Conservation (phyloP, 345 rosid species). For the Raphanus sativus region DNA sequence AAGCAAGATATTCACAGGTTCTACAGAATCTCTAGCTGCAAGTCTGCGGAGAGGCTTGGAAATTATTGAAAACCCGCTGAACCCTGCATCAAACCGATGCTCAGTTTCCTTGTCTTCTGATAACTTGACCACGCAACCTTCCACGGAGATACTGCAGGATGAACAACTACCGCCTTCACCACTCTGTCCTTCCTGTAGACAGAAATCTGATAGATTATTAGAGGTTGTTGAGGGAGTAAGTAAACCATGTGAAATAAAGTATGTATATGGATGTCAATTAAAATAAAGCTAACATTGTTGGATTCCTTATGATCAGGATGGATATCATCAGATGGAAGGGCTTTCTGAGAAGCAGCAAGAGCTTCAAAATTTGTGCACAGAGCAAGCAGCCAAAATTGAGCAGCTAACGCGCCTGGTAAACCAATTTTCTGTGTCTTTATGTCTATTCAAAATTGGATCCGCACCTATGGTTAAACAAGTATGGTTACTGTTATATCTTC, state of each 20-base stretch:
- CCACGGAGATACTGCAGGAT: conserved; percentile 48
- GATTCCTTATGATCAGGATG: conserved; percentile 46
- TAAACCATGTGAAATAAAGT: conserved; percentile 33
- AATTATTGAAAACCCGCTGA: conserved; percentile 68
- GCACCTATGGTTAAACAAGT: conserved; percentile 15
- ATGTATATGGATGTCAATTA: neutral
- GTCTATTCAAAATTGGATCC: conserved; percentile 9
- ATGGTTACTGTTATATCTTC: conserved; percentile 25
- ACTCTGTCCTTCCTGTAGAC: conserved; percentile 71
- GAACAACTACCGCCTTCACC: conserved; percentile 36
- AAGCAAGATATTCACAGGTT: conserved; percentile 66
- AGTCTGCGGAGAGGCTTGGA: conserved; percentile 91
- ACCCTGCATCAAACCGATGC: conserved; percentile 57
- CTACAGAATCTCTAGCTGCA: conserved; percentile 86
- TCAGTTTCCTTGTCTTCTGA: conserved; percentile 77
- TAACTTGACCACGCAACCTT: conserved; percentile 64
- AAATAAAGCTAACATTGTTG: conserved; percentile 13
- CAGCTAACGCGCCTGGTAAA: conserved; percentile 59
- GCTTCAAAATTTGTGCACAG: conserved; percentile 65
- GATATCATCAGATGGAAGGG: conserved; percentile 34
- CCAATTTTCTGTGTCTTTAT: conserved; percentile 5
- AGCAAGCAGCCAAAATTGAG: conserved; percentile 83
- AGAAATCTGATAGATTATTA: conserved; percentile 43
- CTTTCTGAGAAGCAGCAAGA: conserved; percentile 50
- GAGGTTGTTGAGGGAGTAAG: conserved; percentile 52